phyloP scores from a whole-genome alignment of 129 eudicot genomes.

The Ambrosia artemisiifolia region DNA sequence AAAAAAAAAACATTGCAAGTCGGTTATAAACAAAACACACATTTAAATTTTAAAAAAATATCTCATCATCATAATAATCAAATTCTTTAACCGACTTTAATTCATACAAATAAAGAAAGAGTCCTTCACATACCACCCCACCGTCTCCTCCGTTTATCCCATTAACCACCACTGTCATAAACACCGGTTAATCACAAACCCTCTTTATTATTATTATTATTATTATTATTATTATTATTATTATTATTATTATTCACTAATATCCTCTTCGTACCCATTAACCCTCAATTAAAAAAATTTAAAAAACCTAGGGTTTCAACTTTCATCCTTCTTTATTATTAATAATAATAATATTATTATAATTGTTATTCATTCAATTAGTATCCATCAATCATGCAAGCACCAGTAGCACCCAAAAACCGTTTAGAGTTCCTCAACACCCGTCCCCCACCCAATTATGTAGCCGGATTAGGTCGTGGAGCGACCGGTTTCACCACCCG shows the following conservation, averaged over 20 bases:
- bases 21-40: no score
- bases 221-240: no score
- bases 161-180: neutral
- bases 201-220: neutral
- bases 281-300: no score
- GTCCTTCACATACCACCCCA: neutral
- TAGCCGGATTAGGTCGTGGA: constrained; percentile 95
- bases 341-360: neutral
- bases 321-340: neutral
- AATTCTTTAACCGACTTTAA: no score
- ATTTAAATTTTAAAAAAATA: no score
- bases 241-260: no score
- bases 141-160: no score
- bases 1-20: no score
- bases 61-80: no score
- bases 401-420: constrained; percentile 59
- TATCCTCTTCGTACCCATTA: no score
- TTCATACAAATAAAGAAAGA: no score
- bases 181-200: neutral
- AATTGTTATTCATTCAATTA: neutral
- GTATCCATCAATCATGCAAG: constrained; percentile 65
- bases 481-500: constrained; percentile 97
- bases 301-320: neutral
- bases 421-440: constrained; percentile 69
- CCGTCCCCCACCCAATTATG: constrained; percentile 83